Percentiles rank a stretch among this genome's conserved stretches.
phyloP scores from a whole-genome alignment of 345 rosid species.

The Ceriops decandra region DNA sequence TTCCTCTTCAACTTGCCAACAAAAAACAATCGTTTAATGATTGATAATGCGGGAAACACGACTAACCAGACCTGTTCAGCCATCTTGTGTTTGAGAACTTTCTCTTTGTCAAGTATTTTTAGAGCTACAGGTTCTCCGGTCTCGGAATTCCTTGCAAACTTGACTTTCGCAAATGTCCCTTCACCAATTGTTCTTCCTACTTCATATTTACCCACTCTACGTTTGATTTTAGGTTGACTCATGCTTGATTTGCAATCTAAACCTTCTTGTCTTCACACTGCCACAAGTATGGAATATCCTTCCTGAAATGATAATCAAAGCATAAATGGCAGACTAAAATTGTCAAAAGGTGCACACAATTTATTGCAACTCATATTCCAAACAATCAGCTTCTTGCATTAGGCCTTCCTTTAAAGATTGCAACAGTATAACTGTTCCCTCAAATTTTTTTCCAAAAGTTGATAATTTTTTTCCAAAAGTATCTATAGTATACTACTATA shows the following conservation, averaged over 20 bases:
- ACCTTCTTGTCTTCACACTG: slow-evolving; percentile 7
- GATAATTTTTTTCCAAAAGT: too few relatives aligned
- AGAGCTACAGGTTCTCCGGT: slow-evolving; percentile 83
- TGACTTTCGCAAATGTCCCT: slow-evolving; percentile 96
- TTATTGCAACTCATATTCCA: too few relatives aligned
- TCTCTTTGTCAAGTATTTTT: slow-evolving; percentile 94
- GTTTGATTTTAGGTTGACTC: slow-evolving; percentile 73
- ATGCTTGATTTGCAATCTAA: slow-evolving; percentile 25
- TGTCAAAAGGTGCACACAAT: too few relatives aligned
- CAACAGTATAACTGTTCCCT: too few relatives aligned
- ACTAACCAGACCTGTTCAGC: slow-evolving; percentile 76
- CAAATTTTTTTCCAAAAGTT: too few relatives aligned
- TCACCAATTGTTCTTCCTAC: slow-evolving; percentile 97
- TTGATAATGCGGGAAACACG: neutral
- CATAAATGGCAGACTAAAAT: slow-evolving; percentile 6
- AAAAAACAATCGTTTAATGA: neutral
- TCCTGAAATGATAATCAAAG: slow-evolving; percentile 18
- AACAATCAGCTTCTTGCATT: too few relatives aligned
- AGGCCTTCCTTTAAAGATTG: too few relatives aligned
- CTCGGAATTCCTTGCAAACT: slow-evolving; percentile 86
- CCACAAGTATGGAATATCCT: slow-evolving; percentile 6
- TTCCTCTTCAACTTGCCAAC: neutral
- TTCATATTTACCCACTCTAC: slow-evolving; percentile 83
- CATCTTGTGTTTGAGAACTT: slow-evolving; percentile 94
- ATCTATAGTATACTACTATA: too few relatives aligned